Percentiles rank a stretch among this genome's conserved stretches.
Conservation (phyloP, 192 early-diverging fungal species). For the Entomortierella lignicola region DNA sequence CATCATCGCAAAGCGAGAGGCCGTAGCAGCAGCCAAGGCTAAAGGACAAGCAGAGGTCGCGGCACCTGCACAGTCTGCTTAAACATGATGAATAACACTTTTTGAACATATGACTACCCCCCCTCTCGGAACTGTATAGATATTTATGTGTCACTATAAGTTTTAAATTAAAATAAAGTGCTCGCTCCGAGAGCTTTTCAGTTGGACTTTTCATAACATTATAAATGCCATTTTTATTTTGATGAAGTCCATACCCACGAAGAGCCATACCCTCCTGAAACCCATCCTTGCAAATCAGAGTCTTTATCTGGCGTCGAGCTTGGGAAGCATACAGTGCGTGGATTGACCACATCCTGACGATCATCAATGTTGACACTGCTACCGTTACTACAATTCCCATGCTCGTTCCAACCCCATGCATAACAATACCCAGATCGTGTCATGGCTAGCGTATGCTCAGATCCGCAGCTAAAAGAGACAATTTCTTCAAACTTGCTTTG, state of each 20-base stretch:
- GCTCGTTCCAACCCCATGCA: conserved; percentile 96
- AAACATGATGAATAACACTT: no score
- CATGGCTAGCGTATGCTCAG: conserved; percentile 78
- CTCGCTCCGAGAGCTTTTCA: no score
- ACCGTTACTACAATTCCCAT: conserved; percentile 84
- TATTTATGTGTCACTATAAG: no score
- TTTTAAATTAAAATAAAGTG: no score
- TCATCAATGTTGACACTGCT: conserved; percentile 27
- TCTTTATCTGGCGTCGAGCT: not conserved
- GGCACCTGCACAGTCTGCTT: no score
- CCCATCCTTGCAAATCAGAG: conserved; percentile 13
- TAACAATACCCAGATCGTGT: conserved; percentile 56
- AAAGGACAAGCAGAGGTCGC: no score
- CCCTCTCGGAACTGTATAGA: no score
- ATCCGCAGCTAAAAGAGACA: conserved; percentile 69
- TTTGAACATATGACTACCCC: no score
- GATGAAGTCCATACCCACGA: conserved; percentile 33
- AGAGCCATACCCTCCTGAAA: conserved; percentile 40
- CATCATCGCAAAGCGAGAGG: conserved; percentile 50
- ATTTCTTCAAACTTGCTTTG: conserved; percentile 17
- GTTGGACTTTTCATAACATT: no score
- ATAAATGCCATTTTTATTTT: no score
- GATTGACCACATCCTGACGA: conserved; percentile 17
- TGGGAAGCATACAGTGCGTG: conserved; percentile 13
- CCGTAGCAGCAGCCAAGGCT: no score